Conservation (phyloP, 192 early-diverging fungal species). For the Coemansia sp. region DNA sequence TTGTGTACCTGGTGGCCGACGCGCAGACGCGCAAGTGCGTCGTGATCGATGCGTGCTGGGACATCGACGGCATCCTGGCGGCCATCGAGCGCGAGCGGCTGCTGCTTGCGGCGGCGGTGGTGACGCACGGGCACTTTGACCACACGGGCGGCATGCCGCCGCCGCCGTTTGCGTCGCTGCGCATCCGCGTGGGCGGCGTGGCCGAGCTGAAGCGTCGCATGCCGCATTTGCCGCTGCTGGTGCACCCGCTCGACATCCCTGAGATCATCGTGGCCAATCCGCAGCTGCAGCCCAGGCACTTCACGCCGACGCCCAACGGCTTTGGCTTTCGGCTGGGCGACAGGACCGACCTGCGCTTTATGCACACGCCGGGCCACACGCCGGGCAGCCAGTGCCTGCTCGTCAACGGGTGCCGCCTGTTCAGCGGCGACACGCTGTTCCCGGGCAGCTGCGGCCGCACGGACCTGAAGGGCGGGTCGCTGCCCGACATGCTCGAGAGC, state of each 20-base stretch:
- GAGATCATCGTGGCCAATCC: constrained; percentile 68
- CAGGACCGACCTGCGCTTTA: constrained; percentile 60
- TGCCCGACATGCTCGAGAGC: constrained; percentile 65
- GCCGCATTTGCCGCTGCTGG: constrained; percentile 70
- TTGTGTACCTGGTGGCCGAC: constrained; percentile 78
- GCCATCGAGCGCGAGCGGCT: constrained; percentile 58
- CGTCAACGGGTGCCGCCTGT: constrained; percentile 68
- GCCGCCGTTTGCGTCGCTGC: constrained; percentile 75
- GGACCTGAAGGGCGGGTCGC: constrained; percentile 76
- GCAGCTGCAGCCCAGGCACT: constrained; percentile 53
- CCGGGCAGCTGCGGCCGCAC: constrained; percentile 73
- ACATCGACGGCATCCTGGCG: constrained; percentile 76
- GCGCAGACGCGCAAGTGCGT: constrained; percentile 64
- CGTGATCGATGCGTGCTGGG: constrained; percentile 93
- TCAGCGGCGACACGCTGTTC: constrained; percentile 88
- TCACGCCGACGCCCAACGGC: constrained; percentile 62
- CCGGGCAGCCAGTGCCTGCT: constrained; percentile 81
- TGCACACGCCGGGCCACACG: constrained; percentile 94
- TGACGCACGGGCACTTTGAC: constrained; percentile 88
- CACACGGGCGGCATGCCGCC: constrained; percentile 85
- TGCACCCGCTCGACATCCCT: constrained; percentile 75
- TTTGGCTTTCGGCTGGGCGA: constrained; percentile 54
- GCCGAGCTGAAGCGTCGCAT: constrained; percentile 67
- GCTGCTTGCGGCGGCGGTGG: constrained; percentile 67
- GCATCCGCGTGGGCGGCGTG: constrained; percentile 76